A percentile compares a stretch with the other conserved stretches of the same genome.
These are phyloP conservation scores for Vaucheria bursata DNA, from an alignment of 352 stramenopile species.

Conservation along the genomic window DNA sequence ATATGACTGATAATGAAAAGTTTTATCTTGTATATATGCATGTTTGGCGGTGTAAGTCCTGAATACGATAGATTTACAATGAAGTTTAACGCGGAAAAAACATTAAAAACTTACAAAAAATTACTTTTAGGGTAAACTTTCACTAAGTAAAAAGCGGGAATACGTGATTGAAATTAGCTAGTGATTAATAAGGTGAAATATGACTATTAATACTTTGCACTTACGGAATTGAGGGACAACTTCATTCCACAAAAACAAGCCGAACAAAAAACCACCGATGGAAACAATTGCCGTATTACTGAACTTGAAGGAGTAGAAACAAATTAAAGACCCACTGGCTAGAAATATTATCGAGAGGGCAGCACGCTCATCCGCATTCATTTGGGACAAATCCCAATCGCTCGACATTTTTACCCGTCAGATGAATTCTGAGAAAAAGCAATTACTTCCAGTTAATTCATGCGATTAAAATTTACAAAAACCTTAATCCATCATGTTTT, in stretches of 20 bases:
- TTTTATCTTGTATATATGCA: too few relatives aligned
- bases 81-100: background rate
- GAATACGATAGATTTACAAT: too few relatives aligned
- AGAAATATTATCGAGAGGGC: background rate
- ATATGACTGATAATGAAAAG: too few relatives aligned
- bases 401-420: background rate
- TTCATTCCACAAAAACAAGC: conserved; percentile 17
- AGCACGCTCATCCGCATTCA: background rate
- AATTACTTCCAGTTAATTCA: too few relatives aligned
- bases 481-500: too few relatives aligned
- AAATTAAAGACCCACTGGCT: background rate
- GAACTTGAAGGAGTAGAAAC: background rate
- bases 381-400: background rate
- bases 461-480: too few relatives aligned
- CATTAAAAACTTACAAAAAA: background rate
- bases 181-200: too few relatives aligned
- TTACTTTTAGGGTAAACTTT: background rate
- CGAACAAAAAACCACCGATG: conserved; percentile 18
- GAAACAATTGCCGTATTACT: conserved; percentile 8
- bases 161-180: too few relatives aligned
- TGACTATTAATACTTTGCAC: too few relatives aligned
- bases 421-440: too few relatives aligned
- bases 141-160: too few relatives aligned
- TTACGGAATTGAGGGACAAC: conserved; percentile 35
- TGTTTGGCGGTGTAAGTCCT: too few relatives aligned